Evolutionary conservation across 345 rosid species (phyloP).

Genomic region (Excoecaria agallocha): DNA sequence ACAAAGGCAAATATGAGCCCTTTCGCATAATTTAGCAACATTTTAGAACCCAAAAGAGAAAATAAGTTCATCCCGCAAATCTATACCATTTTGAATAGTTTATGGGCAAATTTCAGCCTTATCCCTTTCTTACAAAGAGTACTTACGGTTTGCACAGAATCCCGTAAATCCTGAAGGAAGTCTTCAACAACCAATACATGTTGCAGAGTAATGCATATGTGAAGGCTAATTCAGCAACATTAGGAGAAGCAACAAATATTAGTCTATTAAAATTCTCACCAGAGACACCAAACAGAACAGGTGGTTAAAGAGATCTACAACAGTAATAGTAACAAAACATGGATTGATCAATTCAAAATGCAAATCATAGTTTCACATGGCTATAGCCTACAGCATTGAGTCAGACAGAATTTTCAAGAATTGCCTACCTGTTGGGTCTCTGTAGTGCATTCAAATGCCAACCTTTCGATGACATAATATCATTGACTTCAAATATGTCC

Average conservation of each 20-base stretch:
- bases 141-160: constrained; percentile 75
- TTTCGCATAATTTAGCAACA: no score
- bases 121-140: background rate
- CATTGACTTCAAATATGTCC: constrained; percentile 91
- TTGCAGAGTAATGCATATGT: constrained; percentile 85
- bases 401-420: background rate
- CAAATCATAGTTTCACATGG: background rate
- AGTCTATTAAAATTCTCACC: background rate
- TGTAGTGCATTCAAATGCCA: constrained; percentile 95
- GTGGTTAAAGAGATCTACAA: background rate
- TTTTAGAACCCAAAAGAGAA: no score
- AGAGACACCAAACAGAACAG: background rate
- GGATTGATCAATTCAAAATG: constrained; percentile 5
- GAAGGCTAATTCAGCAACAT: constrained; percentile 56
- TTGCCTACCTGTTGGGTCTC: constrained; percentile 78
- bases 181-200: constrained; percentile 58
- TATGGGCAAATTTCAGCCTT: no score
- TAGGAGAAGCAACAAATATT: background rate
- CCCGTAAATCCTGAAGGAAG: constrained; percentile 68
- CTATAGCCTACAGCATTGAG: background rate
- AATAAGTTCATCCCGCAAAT: no score
- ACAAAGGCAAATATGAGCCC: no score
- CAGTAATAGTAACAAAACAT: background rate
- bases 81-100: no score
- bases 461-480: constrained; percentile 78